A percentile compares a stretch with the other conserved stretches of the same genome.
Evolutionary conservation across 129 eudicot species (phyloP).

Genomic region (Artemisia annua): DNA sequence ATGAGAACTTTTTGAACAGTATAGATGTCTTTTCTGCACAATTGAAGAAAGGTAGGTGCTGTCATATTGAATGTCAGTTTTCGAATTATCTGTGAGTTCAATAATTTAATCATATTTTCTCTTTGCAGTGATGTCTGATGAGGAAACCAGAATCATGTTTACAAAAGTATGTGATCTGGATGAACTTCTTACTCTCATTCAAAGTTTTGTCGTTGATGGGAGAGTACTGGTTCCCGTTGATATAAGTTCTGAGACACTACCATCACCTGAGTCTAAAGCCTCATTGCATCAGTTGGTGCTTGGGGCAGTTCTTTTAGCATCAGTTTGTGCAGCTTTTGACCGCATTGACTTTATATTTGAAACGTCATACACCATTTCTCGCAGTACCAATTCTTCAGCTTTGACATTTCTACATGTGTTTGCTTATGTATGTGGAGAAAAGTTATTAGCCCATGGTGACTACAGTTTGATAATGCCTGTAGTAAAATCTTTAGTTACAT

Average conservation of each 20-base stretch:
- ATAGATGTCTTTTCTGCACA: no score
- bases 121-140: no score
- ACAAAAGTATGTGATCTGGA: conserved; percentile 42
- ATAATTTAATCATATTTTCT: no score
- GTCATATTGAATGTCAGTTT: no score
- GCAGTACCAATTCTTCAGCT: conserved; percentile 35
- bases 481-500: conserved; percentile 54
- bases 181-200: conserved; percentile 48
- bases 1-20: no score
- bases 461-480: no score
- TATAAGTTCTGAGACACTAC: conserved; percentile 25
- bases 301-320: conserved; percentile 36
- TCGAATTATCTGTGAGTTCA: no score
- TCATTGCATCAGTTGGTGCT: conserved; percentile 47
- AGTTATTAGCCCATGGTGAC: conserved; percentile 24
- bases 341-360: conserved; percentile 58
- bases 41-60: no score
- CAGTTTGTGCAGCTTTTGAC: background rate
- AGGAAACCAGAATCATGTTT: conserved; percentile 67
- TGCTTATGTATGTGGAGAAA: conserved; percentile 59
- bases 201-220: conserved; percentile 50
- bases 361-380: conserved; percentile 50
- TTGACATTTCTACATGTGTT: conserved; percentile 63
- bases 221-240: conserved; percentile 38
- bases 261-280: conserved; percentile 38